These are phyloP conservation scores for Talaromyces sp. DNA, from an alignment of 2,329 filamentous ascomycete genomes.

Conservation along the genomic window DNA sequence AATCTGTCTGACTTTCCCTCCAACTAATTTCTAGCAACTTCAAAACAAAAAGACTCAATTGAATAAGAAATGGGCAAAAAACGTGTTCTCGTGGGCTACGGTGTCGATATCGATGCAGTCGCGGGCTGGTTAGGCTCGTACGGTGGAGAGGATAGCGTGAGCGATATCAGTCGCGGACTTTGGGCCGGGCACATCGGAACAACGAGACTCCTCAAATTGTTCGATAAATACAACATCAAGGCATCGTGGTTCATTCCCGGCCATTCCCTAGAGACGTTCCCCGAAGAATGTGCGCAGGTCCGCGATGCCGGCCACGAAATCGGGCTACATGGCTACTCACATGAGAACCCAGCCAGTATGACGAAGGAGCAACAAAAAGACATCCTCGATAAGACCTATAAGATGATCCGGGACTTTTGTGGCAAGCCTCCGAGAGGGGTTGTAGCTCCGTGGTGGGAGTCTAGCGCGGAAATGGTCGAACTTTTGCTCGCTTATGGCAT, in stretches of 20 bases:
- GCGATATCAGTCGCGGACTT: slow-evolving; percentile 67
- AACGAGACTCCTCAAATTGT: slow-evolving; percentile 65
- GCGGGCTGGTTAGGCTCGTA: slow-evolving; percentile 74
- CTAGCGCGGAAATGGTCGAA: slow-evolving; percentile 61
- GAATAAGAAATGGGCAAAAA: slow-evolving; percentile 41
- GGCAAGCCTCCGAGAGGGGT: slow-evolving; percentile 70
- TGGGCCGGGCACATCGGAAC: slow-evolving; percentile 66
- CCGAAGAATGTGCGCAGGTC: slow-evolving; percentile 60
- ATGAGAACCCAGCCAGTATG: slow-evolving; percentile 72
- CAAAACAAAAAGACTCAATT: background rate
- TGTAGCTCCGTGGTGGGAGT: slow-evolving; percentile 75
- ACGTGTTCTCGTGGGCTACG: slow-evolving; percentile 58
- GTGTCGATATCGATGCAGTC: slow-evolving; percentile 73
- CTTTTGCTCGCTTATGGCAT: slow-evolving; percentile 43
- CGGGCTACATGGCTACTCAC: slow-evolving; percentile 68
- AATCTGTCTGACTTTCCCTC: background rate
- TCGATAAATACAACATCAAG: slow-evolving; percentile 69
- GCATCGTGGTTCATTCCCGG: slow-evolving; percentile 64
- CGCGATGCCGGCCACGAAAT: slow-evolving; percentile 63
- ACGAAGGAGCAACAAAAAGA: slow-evolving; percentile 70
- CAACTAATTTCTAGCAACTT: background rate
- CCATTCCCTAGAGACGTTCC: slow-evolving; percentile 63
- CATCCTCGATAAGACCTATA: slow-evolving; percentile 73
- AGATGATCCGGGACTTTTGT: slow-evolving; percentile 68
- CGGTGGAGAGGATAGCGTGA: slow-evolving; percentile 67